Base-by-base conservation (phyloP, 2,329 filamentous ascomycete genomes). In the Chalara sp. region DNA sequence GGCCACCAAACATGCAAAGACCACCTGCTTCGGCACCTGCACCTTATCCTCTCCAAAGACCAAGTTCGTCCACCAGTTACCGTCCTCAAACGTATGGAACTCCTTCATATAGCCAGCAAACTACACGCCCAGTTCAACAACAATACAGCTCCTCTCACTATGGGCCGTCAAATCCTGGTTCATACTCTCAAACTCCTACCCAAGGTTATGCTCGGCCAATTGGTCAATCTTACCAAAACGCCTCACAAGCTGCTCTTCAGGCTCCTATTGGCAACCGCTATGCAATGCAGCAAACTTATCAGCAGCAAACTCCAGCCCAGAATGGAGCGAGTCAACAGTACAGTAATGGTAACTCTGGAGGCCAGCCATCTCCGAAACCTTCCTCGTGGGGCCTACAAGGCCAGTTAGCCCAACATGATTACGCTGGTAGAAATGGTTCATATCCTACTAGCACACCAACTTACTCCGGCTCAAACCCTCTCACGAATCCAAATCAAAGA, bases 331-430 rank as follows among this genome's bases (percentile, higher is more conserved):
- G 56, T 11, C 65, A 65, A 47, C 56, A 52, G 31, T 65, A 63
- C 48, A 49, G 49, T 6, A 62, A 61, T 50, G 56, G 55, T 32
- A 37, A n/a, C 35, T 8, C n/a, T 37, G 8, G 8, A 10, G n/a
- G n/a, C 35, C 65, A 66, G 43, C 42, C 47, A 44, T 66, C 64
- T 6, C 64, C 64, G 32, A 63, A 61, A 46, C 64, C 64, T 37
- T 52, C 56, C 1, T 53, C 57, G 45, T 65, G 63, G 46, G 65
- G 54, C 47, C 57, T 56, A 32, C 61, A 61, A 44, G 21, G 21
- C 21, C 21, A 21, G 21, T 21, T 21, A 21, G 21, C 21, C 21
- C 35, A 37, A 37, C 35, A 8, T 10, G 35, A 37, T n/a, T 37
- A 37, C 4, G n/a, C 35, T n/a, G n/a, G 35, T n/a, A 54, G 54